These are phyloP conservation scores for Paraglomus brasilianum DNA, from an alignment of 192 early-diverging fungal genomes.

Conservation along the genomic window DNA sequence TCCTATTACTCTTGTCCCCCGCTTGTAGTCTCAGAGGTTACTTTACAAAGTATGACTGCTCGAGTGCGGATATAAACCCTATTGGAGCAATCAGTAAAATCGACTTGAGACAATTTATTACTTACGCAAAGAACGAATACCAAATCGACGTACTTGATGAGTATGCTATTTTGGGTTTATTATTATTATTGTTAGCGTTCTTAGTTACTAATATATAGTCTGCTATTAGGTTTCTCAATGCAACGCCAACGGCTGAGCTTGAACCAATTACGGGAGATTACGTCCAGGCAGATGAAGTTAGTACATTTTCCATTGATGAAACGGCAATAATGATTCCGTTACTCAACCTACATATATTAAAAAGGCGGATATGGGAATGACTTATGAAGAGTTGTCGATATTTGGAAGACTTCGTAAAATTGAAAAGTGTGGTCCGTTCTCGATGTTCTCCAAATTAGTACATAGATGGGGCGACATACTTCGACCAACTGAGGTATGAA, in stretches of 20 bases:
- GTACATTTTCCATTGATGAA: background rate
- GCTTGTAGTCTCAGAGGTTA: constrained; percentile 82
- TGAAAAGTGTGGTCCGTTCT: constrained; percentile 83
- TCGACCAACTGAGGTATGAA: constrained; percentile 58
- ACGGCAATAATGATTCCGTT: background rate
- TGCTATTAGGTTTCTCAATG: constrained; percentile 69
- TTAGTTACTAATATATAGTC: background rate
- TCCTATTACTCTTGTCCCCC: background rate
- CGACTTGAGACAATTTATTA: constrained; percentile 84
- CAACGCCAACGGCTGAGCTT: constrained; percentile 92
- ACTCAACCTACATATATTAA: constrained; percentile 11
- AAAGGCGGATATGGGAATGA: constrained; percentile 96
- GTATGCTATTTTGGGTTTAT: constrained; percentile 33
- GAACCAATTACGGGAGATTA: constrained; percentile 85
- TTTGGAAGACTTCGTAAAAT: constrained; percentile 93
- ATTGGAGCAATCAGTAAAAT: constrained; percentile 92
- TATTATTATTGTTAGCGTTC: constrained; percentile 18
- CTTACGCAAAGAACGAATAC: constrained; percentile 61
- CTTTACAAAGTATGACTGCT: constrained; percentile 98
- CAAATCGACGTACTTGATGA: constrained; percentile 65
- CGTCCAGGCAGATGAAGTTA: constrained; percentile 84
- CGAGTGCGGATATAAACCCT: constrained; percentile 94
- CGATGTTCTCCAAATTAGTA: constrained; percentile 90
- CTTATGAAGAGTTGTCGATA: constrained; percentile 86
- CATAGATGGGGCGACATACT: constrained; percentile 72